Conservation (phyloP, 306 rosid genomes). For the Rosa lucieae region DNA sequence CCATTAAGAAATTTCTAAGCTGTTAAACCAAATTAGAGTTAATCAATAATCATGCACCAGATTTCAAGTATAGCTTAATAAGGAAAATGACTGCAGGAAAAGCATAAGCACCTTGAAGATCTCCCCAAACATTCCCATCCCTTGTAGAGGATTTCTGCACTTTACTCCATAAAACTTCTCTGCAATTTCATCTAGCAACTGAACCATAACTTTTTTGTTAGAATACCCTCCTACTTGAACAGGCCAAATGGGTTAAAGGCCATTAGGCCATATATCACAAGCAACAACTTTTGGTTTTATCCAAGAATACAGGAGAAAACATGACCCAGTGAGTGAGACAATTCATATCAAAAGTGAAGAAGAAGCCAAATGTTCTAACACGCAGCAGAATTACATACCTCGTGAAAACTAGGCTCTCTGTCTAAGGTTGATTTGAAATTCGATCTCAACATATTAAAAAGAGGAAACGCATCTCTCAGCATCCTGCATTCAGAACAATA, state of each 20-base stretch:
- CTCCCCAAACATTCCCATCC: constrained; percentile 96
- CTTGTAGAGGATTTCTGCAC: constrained; percentile 81
- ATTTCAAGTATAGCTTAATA: neutral
- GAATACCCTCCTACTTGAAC: constrained; percentile 12
- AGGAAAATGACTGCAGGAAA: neutral
- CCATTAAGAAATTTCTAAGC: neutral
- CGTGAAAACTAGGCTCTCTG: constrained; percentile 79
- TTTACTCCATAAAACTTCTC: constrained; percentile 83
- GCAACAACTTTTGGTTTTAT: neutral
- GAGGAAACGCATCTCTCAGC: constrained; percentile 92
- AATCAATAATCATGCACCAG: neutral
- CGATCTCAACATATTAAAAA: constrained; percentile 71
- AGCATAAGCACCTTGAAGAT: constrained; percentile 68
- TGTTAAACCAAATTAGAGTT: neutral
- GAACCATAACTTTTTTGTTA: constrained; percentile 43
- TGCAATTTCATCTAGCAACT: constrained; percentile 89
- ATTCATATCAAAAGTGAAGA: neutral
- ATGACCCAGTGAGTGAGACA: neutral
- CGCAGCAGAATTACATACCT: constrained; percentile 43
- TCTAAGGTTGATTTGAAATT: constrained; percentile 68
- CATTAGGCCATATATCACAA: neutral
- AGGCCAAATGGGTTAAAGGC: constrained; percentile 12
- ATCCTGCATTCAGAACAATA: constrained; percentile 48
- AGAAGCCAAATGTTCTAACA: neutral
- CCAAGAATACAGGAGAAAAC: neutral